A percentile compares a stretch with the other conserved stretches of the same genome.
phyloP scores from a whole-genome alignment of 805 yeast species.

The Komagataella mondaviorum region DNA sequence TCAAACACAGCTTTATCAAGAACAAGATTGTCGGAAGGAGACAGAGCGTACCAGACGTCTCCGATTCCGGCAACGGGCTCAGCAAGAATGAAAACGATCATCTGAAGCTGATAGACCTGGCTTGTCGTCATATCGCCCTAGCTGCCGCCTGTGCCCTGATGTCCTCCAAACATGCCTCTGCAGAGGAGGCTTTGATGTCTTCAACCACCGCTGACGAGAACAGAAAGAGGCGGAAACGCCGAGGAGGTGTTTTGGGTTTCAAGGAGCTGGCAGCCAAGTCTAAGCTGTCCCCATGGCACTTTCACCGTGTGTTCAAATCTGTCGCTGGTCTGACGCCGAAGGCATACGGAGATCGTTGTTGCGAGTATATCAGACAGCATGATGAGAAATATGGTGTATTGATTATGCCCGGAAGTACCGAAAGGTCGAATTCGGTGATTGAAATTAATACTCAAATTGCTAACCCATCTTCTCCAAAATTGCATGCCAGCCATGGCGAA shows the following conservation, averaged over 20 bases:
- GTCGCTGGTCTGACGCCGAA: constrained; percentile 83
- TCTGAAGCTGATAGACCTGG: constrained; percentile 54
- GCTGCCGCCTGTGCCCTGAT: constrained; percentile 46
- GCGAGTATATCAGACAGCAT: constrained; percentile 35
- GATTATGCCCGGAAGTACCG: constrained; percentile 2
- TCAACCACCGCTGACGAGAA: constrained; percentile 4
- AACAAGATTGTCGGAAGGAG: constrained; percentile 1
- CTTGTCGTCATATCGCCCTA: constrained; percentile 72
- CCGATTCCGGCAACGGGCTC: constrained; percentile 9
- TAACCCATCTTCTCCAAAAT: constrained; percentile 13
- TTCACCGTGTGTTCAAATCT: constrained; percentile 79
- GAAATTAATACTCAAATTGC: constrained; percentile 18
- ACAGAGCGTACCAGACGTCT: constrained; percentile 1
- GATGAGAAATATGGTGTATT: constrained; percentile 8
- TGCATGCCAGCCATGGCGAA: neutral
- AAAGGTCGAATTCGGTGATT: constrained; percentile 9
- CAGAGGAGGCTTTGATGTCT: neutral
- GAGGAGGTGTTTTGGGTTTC: constrained; percentile 74
- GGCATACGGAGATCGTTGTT: constrained; percentile 78
- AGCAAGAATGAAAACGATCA: constrained; percentile 58
- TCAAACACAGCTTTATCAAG: constrained; percentile 7
- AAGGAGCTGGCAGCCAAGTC: constrained; percentile 80
- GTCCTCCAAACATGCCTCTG: constrained; percentile 4
- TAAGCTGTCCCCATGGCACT: constrained; percentile 83
- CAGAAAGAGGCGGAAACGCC: constrained; percentile 35